Conservation (phyloP, 768 basidiomycete species). For the Rhodotorula babjevae region DNA sequence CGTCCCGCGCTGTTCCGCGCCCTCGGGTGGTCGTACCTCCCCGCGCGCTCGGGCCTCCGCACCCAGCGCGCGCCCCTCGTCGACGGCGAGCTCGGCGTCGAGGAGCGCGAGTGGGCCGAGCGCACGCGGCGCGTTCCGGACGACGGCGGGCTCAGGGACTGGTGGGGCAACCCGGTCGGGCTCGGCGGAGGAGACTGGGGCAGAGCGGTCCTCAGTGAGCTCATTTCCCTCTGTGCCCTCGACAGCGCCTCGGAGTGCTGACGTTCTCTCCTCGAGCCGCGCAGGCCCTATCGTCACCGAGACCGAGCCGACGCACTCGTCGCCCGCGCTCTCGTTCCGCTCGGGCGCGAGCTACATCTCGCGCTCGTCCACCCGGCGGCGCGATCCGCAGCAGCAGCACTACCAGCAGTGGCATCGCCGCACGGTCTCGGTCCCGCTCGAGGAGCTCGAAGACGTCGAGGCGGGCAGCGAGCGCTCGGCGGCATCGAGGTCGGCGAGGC, state of each 20-base stretch:
- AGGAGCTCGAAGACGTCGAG: no score
- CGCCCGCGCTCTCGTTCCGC: not conserved
- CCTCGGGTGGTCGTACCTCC: slow-evolving; percentile 5
- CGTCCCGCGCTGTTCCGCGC: not conserved
- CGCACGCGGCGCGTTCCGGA: not conserved
- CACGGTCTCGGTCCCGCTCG: not conserved
- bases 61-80: not conserved
- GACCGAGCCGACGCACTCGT: slow-evolving; percentile 7
- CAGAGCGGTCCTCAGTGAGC: slow-evolving; percentile 4
- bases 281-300: slow-evolving; percentile 14
- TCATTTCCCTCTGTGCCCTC: not conserved
- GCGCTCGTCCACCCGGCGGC: not conserved
- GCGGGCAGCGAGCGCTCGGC: no score
- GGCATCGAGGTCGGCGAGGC: no score
- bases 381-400: no score
- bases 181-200: not conserved
- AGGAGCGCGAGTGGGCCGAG: slow-evolving; percentile 6
- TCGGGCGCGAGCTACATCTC: not conserved
- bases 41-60: not conserved
- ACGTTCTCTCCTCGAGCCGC: not conserved
- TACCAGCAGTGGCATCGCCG: not conserved
- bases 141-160: slow-evolving; percentile 1
- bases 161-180: slow-evolving; percentile 10
- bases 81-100: not conserved
- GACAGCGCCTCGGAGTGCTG: no score